Conservation (phyloP, 2,329 filamentous ascomycete genomes). For the Cyclaneusma minus region DNA sequence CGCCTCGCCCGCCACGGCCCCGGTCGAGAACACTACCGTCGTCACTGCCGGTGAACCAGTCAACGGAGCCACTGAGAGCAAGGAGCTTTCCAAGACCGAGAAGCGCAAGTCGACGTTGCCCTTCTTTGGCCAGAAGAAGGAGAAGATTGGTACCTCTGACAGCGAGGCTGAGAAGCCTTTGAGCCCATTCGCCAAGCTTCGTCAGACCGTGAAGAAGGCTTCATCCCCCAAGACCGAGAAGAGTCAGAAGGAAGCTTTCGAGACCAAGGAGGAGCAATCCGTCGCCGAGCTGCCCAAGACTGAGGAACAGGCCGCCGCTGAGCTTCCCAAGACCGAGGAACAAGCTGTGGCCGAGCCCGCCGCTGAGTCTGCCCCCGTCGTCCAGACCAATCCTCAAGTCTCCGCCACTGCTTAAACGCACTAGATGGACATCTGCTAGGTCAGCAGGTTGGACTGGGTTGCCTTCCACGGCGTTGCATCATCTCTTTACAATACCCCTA, state of each 20-base stretch:
- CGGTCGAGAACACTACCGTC: conserved; percentile 15
- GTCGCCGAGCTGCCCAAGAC: conserved; percentile 19
- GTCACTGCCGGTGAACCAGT: conserved; percentile 18
- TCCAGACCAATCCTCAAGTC: conserved; percentile 14
- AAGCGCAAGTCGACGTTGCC: conserved; percentile 47
- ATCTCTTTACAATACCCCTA: conserved; percentile 16
- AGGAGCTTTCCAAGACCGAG: conserved; percentile 19
- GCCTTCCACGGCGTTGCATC: conserved; percentile 1
- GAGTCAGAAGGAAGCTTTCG: conserved; percentile 29
- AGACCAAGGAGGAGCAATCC: conserved; percentile 25
- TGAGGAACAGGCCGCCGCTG: conserved; percentile 16
- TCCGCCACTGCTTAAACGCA: conserved; percentile 16
- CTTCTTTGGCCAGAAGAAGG: conserved; percentile 51
- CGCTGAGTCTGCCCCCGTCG: conserved; percentile 10
- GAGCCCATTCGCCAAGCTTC: conserved; percentile 20
- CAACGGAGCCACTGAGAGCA: conserved; percentile 24
- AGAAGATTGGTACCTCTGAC: conserved; percentile 24
- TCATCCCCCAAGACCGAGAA: conserved; percentile 21
- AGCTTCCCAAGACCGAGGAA: conserved; percentile 13
- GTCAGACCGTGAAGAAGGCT: conserved; percentile 19
- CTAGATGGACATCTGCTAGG: too few species aligned
- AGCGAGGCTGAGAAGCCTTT: conserved; percentile 18
- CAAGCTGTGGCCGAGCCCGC: conserved; percentile 9
- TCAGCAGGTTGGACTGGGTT: conserved; percentile 10
- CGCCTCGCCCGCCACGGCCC: conserved; percentile 14